Conservation (phyloP, 2,329 filamentous ascomycete genomes). For the Penicillium sumatraense region DNA sequence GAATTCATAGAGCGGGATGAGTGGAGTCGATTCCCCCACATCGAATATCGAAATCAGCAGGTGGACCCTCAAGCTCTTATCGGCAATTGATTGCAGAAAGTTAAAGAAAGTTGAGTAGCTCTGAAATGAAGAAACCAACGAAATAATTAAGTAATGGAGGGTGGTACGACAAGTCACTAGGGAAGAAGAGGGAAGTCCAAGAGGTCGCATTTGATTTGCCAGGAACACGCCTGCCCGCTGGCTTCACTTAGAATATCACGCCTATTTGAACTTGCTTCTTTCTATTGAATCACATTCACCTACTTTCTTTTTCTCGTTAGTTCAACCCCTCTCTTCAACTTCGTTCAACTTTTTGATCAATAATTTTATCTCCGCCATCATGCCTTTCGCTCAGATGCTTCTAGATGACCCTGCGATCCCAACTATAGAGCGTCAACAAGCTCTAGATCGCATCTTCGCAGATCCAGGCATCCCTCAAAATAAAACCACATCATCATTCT, state of each 20-base stretch:
- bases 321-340: background rate
- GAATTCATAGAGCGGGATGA: background rate
- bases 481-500: slow-evolving; percentile 40
- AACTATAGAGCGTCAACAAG: slow-evolving; percentile 23
- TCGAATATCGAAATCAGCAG: slow-evolving; percentile 7
- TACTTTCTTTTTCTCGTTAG: background rate
- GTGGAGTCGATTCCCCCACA: slow-evolving; percentile 1
- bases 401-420: slow-evolving; percentile 25
- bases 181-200: slow-evolving; percentile 20
- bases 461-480: slow-evolving; percentile 32
- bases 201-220: slow-evolving; percentile 14
- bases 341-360: background rate
- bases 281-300: background rate
- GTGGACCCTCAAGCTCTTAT: slow-evolving; percentile 15
- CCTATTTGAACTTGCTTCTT: slow-evolving; percentile 5
- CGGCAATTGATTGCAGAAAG: background rate
- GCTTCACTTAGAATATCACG: background rate
- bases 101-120: background rate
- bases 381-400: slow-evolving; percentile 28
- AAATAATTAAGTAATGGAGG: background rate
- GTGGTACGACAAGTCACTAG: background rate
- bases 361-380: slow-evolving; percentile 9
- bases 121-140: no score
- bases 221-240: background rate
- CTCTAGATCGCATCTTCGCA: slow-evolving; percentile 27